A percentile compares a stretch with the other conserved stretches of the same genome.
Conservation (phyloP, 345 rosid species). For the Hypericum androsaemum region DNA sequence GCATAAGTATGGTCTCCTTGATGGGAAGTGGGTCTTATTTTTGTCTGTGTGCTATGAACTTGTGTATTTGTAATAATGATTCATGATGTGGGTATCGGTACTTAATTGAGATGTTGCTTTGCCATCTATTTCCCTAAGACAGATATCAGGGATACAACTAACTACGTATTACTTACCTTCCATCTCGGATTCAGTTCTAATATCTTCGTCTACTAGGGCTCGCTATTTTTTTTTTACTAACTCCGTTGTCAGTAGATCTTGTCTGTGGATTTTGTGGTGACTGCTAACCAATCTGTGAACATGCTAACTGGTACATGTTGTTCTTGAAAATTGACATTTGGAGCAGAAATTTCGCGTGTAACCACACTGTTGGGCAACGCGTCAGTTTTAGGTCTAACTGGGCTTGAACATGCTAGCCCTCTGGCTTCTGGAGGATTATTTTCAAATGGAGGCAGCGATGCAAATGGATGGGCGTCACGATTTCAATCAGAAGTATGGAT, state of each 20-base stretch:
- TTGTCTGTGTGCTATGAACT: too few species aligned
- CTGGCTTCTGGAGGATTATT: conserved; percentile 80
- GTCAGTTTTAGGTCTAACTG: conserved; percentile 93
- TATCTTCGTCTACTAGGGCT: conserved; percentile 4
- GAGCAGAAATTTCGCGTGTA: conserved; percentile 98
- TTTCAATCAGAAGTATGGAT: conserved; percentile 99
- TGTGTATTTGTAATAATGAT: too few species aligned
- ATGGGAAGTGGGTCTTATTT: too few species aligned
- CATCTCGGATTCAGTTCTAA: conserved; percentile 16
- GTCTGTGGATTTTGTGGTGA: conserved; percentile 46
- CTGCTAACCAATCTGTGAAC: conserved; percentile 59
- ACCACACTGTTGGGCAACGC: conserved; percentile 99
- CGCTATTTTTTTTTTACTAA: conserved; percentile 35
- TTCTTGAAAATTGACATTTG: conserved; percentile 95
- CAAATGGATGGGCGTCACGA: conserved; percentile 85
- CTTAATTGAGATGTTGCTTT: not conserved
- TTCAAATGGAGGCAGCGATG: conserved; percentile 91
- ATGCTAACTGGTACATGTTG: conserved; percentile 90
- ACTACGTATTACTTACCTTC: conserved; percentile 10
- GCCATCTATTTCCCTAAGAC: conserved; percentile 1
- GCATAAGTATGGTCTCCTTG: too few species aligned
- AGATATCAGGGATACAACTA: conserved; percentile 1
- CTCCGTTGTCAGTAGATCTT: conserved; percentile 41
- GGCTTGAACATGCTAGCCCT: conserved; percentile 93
- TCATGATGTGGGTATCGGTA: not conserved